Evolutionary conservation across 768 basidiomycete species (phyloP), one percentile per base, ranked within the genome.

Genomic region (Paxillus ammoniavirescens): DNA sequence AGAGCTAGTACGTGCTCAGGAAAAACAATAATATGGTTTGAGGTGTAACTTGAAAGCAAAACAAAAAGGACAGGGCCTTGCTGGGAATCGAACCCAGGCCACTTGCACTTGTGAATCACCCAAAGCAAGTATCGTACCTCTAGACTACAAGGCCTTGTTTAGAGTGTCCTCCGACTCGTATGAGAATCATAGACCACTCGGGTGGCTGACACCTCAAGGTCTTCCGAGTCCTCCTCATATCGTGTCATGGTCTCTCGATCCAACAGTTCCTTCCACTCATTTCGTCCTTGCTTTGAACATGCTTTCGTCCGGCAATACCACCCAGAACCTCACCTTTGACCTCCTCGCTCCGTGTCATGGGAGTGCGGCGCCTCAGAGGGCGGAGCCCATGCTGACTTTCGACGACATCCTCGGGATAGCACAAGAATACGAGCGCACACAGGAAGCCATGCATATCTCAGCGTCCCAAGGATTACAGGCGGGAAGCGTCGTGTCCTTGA

Each of bases 21-120:
- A 3, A 21, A 21, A 21, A 21, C 21, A 21, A 21, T 21, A 21
- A 21, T 21, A 21, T 21, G 21, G 3, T 21, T 2, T 21, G 21
- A 21, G 21, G 21, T 1, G 21, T 21, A 21, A 21, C 21, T 21
- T 21, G 21, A 21, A 21, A 21, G 21, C 21, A 21, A 21, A 21
- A 21, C 21, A 21, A 26, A 60, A 64, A 60, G 54, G 18, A 0
- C 8, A 0, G 71, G 70, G 72, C 72, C 68, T 70, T 61, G 60
- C 71, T 67, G 72, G 66, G 70, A 73, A 68, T 72, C 66, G 72
- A 72, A 72, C 70, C 69, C 69, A 73, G 68, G 69, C 60, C 71
- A 72, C 69, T 72, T 68, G 66, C 62, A 68, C 7, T 66, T 61
- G 66, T 36, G 51, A 14, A 33, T 0, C n/a, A 40, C 68, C 68